These are phyloP conservation scores for Acer saccharum DNA, from an alignment of 345 rosid genomes.

Conservation along the genomic window DNA sequence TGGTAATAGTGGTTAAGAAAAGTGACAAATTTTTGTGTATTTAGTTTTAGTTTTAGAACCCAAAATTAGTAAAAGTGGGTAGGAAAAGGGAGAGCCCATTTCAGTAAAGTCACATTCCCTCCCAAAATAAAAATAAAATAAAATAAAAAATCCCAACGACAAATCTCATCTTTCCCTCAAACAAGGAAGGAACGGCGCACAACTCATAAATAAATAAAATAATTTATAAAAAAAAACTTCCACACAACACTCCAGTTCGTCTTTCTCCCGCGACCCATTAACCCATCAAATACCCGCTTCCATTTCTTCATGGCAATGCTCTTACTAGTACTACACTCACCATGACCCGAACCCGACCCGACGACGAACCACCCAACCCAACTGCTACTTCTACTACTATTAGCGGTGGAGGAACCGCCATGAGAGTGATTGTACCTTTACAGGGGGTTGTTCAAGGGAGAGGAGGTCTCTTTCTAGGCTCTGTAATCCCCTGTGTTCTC, in stretches of 20 bases:
- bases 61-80: neutral
- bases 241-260: constrained; percentile 10
- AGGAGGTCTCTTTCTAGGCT: constrained; percentile 87
- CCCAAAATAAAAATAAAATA: constrained; percentile 3
- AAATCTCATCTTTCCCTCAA: constrained; percentile 25
- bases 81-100: constrained; percentile 3
- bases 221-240: neutral
- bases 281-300: constrained; percentile 12
- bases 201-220: neutral
- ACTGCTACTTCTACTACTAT: constrained; percentile 19
- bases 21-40: neutral
- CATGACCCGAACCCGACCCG: constrained; percentile 67
- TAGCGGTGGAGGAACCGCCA: constrained; percentile 65
- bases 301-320: constrained; percentile 27
- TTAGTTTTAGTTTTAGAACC: neutral
- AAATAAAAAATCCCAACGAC: constrained; percentile 42
- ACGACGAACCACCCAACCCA: constrained; percentile 29
- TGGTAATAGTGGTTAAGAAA: neutral
- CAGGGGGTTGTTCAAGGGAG: constrained; percentile 95
- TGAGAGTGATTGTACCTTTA: constrained; percentile 91
- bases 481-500: constrained; percentile 91
- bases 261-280: constrained; percentile 27
- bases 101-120: neutral
- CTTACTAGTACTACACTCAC: constrained; percentile 9
- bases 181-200: constrained; percentile 41